phyloP scores from a whole-genome alignment of 345 rosid species.

The Nasturtium officinale region DNA sequence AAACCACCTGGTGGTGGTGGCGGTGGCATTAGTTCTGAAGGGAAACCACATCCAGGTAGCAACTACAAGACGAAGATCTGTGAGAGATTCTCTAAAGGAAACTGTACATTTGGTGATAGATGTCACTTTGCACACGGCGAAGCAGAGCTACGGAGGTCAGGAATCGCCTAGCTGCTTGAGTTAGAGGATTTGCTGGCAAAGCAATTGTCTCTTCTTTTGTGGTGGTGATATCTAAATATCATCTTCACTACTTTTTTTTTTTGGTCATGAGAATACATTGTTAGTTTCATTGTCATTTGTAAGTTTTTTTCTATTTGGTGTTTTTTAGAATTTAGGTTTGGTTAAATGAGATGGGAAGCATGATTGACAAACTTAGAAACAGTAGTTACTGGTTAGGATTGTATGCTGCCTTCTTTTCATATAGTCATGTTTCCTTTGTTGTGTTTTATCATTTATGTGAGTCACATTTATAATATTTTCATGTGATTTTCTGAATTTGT shows the following conservation, averaged over 20 bases:
- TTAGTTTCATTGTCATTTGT: constrained; percentile 28
- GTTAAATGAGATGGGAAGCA: constrained; percentile 12
- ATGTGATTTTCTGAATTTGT: background rate
- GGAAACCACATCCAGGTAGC: constrained; percentile 48
- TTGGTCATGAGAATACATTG: constrained; percentile 31
- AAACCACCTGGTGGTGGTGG: constrained; percentile 40
- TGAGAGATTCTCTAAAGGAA: constrained; percentile 73
- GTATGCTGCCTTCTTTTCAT: constrained; percentile 6
- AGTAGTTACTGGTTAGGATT: constrained; percentile 28
- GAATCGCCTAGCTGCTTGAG: constrained; percentile 30
- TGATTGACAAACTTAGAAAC: constrained; percentile 24
- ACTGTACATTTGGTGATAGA: constrained; percentile 83
- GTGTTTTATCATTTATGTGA: background rate
- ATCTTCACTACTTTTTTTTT: constrained; percentile 13
- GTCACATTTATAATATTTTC: background rate
- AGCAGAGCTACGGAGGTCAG: constrained; percentile 72
- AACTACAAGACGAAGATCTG: constrained; percentile 89
- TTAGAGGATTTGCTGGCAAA: constrained; percentile 16
- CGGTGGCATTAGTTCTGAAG: constrained; percentile 33
- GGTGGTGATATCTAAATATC: constrained; percentile 26
- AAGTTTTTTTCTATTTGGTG: constrained; percentile 30
- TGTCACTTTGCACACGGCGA: constrained; percentile 98
- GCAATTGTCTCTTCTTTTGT: constrained; percentile 3
- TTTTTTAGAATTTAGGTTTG: constrained; percentile 17
- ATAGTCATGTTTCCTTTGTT: constrained; percentile 11